These are phyloP conservation scores for Aurinia saxatilis DNA, from an alignment of 345 rosid species.

Conservation along the genomic window DNA sequence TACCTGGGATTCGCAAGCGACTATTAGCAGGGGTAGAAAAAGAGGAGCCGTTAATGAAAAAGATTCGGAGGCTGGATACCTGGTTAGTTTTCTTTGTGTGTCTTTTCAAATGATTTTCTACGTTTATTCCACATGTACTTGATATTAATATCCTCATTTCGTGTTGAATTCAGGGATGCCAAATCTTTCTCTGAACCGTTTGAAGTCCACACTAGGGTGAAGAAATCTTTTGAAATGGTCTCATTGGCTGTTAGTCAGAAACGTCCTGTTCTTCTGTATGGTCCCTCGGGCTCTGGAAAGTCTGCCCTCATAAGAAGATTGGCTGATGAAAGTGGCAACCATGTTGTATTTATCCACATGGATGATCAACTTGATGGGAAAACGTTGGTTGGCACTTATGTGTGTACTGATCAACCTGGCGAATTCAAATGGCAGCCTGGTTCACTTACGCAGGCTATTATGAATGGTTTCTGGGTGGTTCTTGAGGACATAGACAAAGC, in stretches of 20 bases:
- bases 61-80: slow-evolving; percentile 35
- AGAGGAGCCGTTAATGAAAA: slow-evolving; percentile 37
- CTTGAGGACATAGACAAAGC: slow-evolving; percentile 95
- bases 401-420: slow-evolving; percentile 92
- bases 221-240: slow-evolving; percentile 73
- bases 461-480: slow-evolving; percentile 86
- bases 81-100: slow-evolving; percentile 34
- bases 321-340: slow-evolving; percentile 59
- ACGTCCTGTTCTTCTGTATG: slow-evolving; percentile 93
- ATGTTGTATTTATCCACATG: slow-evolving; percentile 79
- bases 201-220: slow-evolving; percentile 50
- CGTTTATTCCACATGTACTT: background rate
- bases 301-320: slow-evolving; percentile 77
- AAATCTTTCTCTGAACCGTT: slow-evolving; percentile 42
- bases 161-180: slow-evolving; percentile 45
- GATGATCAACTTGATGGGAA: slow-evolving; percentile 98
- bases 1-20: slow-evolving; percentile 31
- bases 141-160: slow-evolving; percentile 1
- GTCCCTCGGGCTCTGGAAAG: slow-evolving; percentile 89
- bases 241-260: slow-evolving; percentile 73
- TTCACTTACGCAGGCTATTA: slow-evolving; percentile 81
- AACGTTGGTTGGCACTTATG: slow-evolving; percentile 85
- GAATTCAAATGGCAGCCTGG: slow-evolving; percentile 99
- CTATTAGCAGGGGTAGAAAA: slow-evolving; percentile 27
- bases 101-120: slow-evolving; percentile 7